A percentile compares a stretch with the other conserved stretches of the same genome.
phyloP scores from a whole-genome alignment of 192 early-diverging fungal genomes.

The Phlyctochytrium bullatum region DNA sequence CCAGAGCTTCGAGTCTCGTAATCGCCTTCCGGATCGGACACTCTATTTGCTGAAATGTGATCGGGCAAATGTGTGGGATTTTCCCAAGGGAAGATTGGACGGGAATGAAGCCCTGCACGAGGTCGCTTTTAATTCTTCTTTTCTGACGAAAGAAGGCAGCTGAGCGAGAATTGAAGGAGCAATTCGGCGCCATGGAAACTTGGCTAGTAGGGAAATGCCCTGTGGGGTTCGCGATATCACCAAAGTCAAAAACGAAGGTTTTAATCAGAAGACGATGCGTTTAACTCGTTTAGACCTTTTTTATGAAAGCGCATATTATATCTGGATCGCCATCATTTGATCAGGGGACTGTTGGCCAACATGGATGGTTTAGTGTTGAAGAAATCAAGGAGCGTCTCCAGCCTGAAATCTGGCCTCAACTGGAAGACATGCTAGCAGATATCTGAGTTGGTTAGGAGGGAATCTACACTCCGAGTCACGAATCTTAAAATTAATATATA shows the following conservation, averaged over 20 bases:
- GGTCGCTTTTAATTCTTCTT: constrained; percentile 33
- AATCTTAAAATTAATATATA: neutral
- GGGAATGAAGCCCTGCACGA: constrained; percentile 67
- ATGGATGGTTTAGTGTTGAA: constrained; percentile 70
- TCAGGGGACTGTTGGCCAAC: constrained; percentile 57
- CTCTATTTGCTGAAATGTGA: constrained; percentile 77
- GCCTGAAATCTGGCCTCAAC: neutral
- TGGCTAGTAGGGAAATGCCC: constrained; percentile 85
- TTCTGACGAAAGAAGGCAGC: constrained; percentile 55
- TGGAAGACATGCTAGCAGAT: neutral
- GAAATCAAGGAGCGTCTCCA: constrained; percentile 44
- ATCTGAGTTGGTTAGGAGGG: neutral
- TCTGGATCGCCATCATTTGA: constrained; percentile 67
- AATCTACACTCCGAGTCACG: neutral
- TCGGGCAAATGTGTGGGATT: constrained; percentile 62
- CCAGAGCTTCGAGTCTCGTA: constrained; percentile 63
- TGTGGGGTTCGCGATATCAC: constrained; percentile 53
- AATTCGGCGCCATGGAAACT: constrained; percentile 74
- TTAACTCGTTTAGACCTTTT: constrained; percentile 58
- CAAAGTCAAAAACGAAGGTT: neutral
- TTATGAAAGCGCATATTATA: constrained; percentile 78
- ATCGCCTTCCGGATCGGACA: constrained; percentile 72
- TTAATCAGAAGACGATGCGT: constrained; percentile 5
- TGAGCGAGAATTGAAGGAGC: constrained; percentile 61
- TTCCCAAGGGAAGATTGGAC: constrained; percentile 67